Percentiles rank a stretch among this genome's conserved stretches.
Evolutionary conservation across 2,329 filamentous ascomycete genomes (phyloP).

Genomic region (Endoconidiophora polonica): DNA sequence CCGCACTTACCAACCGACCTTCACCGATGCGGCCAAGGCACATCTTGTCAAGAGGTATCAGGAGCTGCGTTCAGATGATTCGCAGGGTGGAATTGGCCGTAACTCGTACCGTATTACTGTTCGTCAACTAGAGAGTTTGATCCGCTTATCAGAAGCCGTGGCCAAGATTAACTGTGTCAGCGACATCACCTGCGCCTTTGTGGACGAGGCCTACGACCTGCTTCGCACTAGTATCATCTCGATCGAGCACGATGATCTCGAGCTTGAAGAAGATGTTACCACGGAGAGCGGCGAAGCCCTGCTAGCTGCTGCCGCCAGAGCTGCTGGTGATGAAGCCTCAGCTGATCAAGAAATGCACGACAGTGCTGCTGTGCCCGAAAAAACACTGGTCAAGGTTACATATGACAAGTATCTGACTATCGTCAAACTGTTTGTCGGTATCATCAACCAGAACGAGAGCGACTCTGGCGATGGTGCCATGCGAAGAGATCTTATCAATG

Average conservation of each 20-base stretch:
- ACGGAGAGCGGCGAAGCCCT: slow-evolving; percentile 11
- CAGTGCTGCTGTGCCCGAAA: slow-evolving; percentile 28
- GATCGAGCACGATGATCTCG: slow-evolving; percentile 93
- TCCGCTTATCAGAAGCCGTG: slow-evolving; percentile 91
- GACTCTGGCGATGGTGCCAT: slow-evolving; percentile 66
- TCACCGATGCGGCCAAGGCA: slow-evolving; percentile 72
- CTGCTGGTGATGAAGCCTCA: slow-evolving; percentile 28
- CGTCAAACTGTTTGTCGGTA: slow-evolving; percentile 67
- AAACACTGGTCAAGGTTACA: slow-evolving; percentile 68
- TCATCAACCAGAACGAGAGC: slow-evolving; percentile 69
- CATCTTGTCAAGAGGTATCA: slow-evolving; percentile 87
- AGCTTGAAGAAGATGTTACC: slow-evolving; percentile 61
- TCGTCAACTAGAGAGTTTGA: slow-evolving; percentile 86
- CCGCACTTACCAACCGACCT: slow-evolving; percentile 81
- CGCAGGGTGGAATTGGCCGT: slow-evolving; percentile 80
- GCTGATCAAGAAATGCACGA: slow-evolving; percentile 6
- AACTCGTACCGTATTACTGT: slow-evolving; percentile 98
- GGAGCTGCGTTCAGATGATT: slow-evolving; percentile 81
- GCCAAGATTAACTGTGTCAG: slow-evolving; percentile 94
- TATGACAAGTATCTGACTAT: slow-evolving; percentile 92
- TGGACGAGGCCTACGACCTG: slow-evolving; percentile 80
- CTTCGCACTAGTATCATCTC: slow-evolving; percentile 91
- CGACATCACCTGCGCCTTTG: slow-evolving; percentile 70
- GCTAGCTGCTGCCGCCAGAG: slow-evolving; percentile 31
- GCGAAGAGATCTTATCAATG: slow-evolving; percentile 62